phyloP scores from a whole-genome alignment of 1,139 yeast genomes.

The Pneumocystis oryctolagi region DNA sequence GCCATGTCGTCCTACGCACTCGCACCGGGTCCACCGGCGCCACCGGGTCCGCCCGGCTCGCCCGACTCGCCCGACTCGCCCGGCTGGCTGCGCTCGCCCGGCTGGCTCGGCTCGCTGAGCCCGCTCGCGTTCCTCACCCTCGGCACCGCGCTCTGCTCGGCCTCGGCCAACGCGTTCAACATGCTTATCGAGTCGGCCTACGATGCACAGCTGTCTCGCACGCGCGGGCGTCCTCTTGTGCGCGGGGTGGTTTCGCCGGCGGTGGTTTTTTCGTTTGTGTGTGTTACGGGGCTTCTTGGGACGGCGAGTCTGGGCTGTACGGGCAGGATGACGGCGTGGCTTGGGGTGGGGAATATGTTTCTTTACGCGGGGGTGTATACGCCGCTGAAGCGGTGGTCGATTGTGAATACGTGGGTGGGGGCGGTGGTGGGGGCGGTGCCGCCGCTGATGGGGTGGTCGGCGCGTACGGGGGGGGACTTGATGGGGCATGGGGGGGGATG shows the following conservation, averaged over 20 bases:
- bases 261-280: slow-evolving; percentile 74
- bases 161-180: slow-evolving; percentile 90
- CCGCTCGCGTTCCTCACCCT: slow-evolving; percentile 55
- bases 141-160: slow-evolving; percentile 81
- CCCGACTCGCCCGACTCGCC: slow-evolving; percentile 87
- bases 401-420: slow-evolving; percentile 94
- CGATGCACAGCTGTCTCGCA: slow-evolving; percentile 77
- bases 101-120: too few relatives aligned
- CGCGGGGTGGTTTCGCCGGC: slow-evolving; percentile 59
- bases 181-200: slow-evolving; percentile 93
- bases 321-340: slow-evolving; percentile 40
- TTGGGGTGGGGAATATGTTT: slow-evolving; percentile 65
- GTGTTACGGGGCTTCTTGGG: slow-evolving; percentile 56
- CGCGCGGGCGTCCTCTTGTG: slow-evolving; percentile 81
- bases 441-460: slow-evolving; percentile 99
- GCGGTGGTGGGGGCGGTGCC: slow-evolving; percentile 97
- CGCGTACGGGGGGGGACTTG: slow-evolving; percentile 37
- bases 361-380: slow-evolving; percentile 86
- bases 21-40: slow-evolving; percentile 58
- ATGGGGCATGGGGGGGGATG: slow-evolving; percentile 26
- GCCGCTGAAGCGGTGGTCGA: slow-evolving; percentile 68
- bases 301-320: slow-evolving; percentile 47
- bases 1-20: slow-evolving; percentile 89
- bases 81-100: slow-evolving; percentile 52
- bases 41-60: slow-evolving; percentile 53